phyloP scores from a whole-genome alignment of 2,329 filamentous ascomycete species.

The Epichloe gansuensis region DNA sequence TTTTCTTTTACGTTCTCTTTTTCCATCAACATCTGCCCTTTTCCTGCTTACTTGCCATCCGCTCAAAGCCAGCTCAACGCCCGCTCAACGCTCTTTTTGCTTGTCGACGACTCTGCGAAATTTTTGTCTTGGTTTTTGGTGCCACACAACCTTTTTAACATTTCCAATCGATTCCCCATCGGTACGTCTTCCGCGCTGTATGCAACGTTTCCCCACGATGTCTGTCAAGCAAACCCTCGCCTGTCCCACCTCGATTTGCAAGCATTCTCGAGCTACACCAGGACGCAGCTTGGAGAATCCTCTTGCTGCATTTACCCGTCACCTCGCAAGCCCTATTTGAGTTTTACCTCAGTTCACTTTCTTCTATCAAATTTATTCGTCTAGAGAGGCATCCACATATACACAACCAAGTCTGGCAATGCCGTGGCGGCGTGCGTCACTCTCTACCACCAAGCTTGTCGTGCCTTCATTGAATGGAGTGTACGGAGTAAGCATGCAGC shows the following conservation, averaged over 20 bases:
- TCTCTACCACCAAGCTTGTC: background rate
- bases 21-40: background rate
- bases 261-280: background rate
- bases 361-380: background rate
- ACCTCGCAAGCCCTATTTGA: background rate
- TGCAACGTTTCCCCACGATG: background rate
- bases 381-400: background rate
- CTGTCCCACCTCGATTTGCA: background rate
- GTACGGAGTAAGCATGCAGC: background rate
- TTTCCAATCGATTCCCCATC: background rate
- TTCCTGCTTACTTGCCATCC: background rate
- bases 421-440: conserved; percentile 3
- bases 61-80: background rate
- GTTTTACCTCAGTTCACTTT: background rate
- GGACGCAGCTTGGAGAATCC: background rate
- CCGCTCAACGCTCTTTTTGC: background rate
- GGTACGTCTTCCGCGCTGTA: conserved; percentile 1
- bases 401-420: background rate
- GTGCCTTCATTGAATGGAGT: background rate
- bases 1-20: background rate
- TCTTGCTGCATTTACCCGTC: background rate
- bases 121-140: background rate
- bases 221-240: background rate
- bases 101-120: background rate
- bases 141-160: background rate